A percentile compares a stretch with the other conserved stretches of the same genome.
Conservation (phyloP, 2,329 filamentous ascomycete genomes). For the Cordyceps militaris region DNA sequence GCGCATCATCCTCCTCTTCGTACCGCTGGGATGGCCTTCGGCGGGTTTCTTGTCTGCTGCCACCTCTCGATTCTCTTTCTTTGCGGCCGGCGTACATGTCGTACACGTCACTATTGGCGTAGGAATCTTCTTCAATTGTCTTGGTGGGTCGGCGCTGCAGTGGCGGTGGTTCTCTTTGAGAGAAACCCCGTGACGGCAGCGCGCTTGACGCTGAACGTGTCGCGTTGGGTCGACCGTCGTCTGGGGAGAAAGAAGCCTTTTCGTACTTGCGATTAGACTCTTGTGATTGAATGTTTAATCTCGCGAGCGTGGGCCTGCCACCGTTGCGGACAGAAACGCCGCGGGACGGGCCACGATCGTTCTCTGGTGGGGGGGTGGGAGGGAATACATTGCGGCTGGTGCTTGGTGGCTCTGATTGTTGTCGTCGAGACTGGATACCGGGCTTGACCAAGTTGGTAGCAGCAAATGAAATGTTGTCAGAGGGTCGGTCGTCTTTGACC, state of each 20-base stretch:
- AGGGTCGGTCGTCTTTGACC: conserved; percentile 70
- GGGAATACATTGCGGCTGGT: conserved; percentile 78
- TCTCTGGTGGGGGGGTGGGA: conserved; percentile 95
- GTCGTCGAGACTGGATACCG: conserved; percentile 69
- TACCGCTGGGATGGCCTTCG: conserved; percentile 45
- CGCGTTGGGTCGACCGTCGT: conserved; percentile 29
- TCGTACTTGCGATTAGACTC: conserved; percentile 48
- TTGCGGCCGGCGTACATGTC: conserved; percentile 46
- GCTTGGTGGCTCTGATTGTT: conserved; percentile 77
- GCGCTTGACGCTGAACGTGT: conserved; percentile 40
- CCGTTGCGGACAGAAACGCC: conserved; percentile 56
- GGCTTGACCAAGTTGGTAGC: conserved; percentile 90
- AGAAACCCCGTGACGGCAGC: conserved; percentile 35
- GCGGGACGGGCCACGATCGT: conserved; percentile 56
- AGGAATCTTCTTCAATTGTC: conserved; percentile 50
- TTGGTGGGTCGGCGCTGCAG: conserved; percentile 23
- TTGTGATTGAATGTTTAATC: conserved; percentile 54
- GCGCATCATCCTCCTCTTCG: conserved; percentile 73
- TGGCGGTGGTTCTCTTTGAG: conserved; percentile 31
- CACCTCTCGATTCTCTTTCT: conserved; percentile 33
- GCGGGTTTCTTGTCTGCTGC: conserved; percentile 21
- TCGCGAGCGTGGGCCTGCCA: conserved; percentile 53
- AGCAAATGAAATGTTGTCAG: conserved; percentile 82
- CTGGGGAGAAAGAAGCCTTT: conserved; percentile 44
- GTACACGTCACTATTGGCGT: conserved; percentile 62